These are phyloP conservation scores for Oenanthe sinensis DNA, from an alignment of 129 eudicot species.

Conservation along the genomic window DNA sequence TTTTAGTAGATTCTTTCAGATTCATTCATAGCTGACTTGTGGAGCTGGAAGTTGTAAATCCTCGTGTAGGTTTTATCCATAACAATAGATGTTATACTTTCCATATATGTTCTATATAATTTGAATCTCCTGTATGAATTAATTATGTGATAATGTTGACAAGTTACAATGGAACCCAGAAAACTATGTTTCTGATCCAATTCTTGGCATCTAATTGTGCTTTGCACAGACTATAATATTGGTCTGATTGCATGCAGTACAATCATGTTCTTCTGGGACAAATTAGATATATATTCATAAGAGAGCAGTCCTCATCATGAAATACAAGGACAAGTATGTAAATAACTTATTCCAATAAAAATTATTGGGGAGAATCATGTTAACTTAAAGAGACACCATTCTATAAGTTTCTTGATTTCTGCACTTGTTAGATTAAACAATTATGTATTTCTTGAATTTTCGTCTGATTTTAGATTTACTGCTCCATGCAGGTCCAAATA, in stretches of 20 bases:
- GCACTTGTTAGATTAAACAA: neutral
- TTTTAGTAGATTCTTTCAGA: neutral
- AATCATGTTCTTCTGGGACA: neutral
- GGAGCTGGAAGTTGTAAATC: neutral
- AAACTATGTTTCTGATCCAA: neutral
- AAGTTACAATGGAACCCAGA: neutral
- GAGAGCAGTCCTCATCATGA: neutral
- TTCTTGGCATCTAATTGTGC: neutral
- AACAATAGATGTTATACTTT: neutral
- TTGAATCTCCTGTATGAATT: neutral
- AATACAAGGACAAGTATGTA: neutral
- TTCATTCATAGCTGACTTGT: neutral
- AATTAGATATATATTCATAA: neutral
- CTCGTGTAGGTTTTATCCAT: neutral
- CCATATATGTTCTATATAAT: neutral
- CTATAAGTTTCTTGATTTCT: neutral
- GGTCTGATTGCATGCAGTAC: neutral
- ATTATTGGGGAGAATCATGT: neutral
- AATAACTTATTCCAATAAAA: neutral
- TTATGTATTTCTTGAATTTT: neutral
- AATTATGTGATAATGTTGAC: neutral
- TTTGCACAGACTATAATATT: neutral
- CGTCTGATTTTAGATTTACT: neutral
- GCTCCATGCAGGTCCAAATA: slow-evolving; percentile 30
- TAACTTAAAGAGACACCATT: neutral